Base-by-base conservation (phyloP, 257 asterid species). In the Penstemon newberryi region DNA sequence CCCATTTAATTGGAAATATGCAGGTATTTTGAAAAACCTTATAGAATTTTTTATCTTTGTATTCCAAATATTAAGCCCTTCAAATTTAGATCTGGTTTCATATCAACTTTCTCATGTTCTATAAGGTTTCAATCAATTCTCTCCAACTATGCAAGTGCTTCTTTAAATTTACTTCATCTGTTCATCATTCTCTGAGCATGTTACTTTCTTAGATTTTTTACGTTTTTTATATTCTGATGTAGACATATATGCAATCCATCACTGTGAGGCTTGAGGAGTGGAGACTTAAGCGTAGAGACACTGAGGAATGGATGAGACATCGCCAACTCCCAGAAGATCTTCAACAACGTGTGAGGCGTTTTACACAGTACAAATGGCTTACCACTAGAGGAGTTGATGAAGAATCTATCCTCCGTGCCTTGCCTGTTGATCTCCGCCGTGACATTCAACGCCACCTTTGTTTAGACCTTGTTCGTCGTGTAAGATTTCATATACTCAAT, bases 281-380 rank as follows among this genome's bases (percentile, higher is more conserved):
- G 97, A 85, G 97, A 54, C 84, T 91, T 5, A 89, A 83, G 75
- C 86, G 95, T 33, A 78, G 95, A 38, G 97, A 91, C 69, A 91
- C 96, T 3, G 97, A 91, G 80, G 96, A 89, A 74, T 91, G 97
- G 97, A 91, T 91, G 97, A 82, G 79, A 69, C 97, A 91, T 70
- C 93, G 96, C 43, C 90, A 91, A 47, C 96, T 91, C 55, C 96
- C 97, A 0, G 82, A 79, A 40, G 82, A 63, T 71, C 75, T 91
- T 45, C 84, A 75, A 60, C 83, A 82, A 69, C 89, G 97, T 0
- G 87, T 91, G 19, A 83, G 95, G 50, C 83, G 91, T 50, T 91
- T 83, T 61, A 81, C 79, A 7, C 97, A 86, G 65, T 91, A 85
- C 82, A 88, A 91, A 72, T 91, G 97, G 97, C 85, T 85, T 53